phyloP scores from a whole-genome alignment of 495 filamentous ascomycete species.

The Penicillium subrubescens region DNA sequence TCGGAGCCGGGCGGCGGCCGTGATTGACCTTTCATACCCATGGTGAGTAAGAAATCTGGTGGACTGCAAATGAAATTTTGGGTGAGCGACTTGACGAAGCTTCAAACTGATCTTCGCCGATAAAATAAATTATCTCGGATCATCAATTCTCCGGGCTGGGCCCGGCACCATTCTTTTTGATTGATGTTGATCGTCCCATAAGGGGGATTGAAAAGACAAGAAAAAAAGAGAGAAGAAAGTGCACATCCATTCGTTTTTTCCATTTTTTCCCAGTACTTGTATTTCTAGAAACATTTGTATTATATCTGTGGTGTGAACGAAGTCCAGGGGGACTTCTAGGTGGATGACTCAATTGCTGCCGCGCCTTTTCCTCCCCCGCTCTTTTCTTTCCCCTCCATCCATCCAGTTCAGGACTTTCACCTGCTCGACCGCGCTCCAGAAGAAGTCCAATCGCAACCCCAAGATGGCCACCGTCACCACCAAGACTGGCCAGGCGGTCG shows the following conservation, averaged over 20 bases:
- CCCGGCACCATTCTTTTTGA: conserved; percentile 12
- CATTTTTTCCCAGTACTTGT: conserved; percentile 2
- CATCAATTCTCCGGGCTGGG: conserved; percentile 23
- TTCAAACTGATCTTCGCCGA: conserved; percentile 11
- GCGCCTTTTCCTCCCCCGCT: conserved; percentile 39
- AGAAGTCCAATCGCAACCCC: conserved; percentile 34
- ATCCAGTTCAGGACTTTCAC: conserved; percentile 30
- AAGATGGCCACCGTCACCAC: conserved; percentile 70
- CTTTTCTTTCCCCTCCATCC: conserved; percentile 42
- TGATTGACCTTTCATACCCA: conserved; percentile 28
- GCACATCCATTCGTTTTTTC: conserved; percentile 13
- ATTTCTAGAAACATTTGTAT: conserved; percentile 4
- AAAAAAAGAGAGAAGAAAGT: conserved; percentile 14
- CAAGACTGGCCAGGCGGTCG: conserved; percentile 84
- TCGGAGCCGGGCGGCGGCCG: conserved; percentile 33
- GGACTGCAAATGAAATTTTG: not conserved
- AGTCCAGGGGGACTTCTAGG: conserved; percentile 29
- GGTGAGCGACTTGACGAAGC: conserved; percentile 1
- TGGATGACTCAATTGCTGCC: conserved; percentile 52
- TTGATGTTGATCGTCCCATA: conserved; percentile 12
- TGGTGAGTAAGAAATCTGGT: conserved; percentile 19
- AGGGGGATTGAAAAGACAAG: conserved; percentile 11
- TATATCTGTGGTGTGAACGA: conserved; percentile 23
- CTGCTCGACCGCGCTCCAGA: conserved; percentile 26
- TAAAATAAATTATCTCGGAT: conserved; percentile 36